Evolutionary conservation across 31 red algal genomes (phyloP), one percentile per base, ranked within the genome.

Genomic region (Porphyra umbilicalis): DNA sequence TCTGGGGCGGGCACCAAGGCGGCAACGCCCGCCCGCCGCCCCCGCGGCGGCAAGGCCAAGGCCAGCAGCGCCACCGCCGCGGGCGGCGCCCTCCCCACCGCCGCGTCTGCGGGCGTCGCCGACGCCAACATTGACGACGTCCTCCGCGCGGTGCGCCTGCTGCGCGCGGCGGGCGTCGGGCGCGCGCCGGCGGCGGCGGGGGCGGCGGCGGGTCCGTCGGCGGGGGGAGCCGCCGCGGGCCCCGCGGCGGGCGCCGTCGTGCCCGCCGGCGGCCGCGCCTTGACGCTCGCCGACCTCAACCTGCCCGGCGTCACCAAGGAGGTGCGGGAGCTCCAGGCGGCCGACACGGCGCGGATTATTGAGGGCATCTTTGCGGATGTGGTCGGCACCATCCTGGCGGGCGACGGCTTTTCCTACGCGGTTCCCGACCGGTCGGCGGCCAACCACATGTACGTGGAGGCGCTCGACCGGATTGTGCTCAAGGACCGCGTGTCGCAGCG

Each of bases 381-480:
- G 29, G 90, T 83, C 13, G 35, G 78, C 33, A 84, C 85, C 36
- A 90, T 96, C 34, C 33, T 92, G 76, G 82, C 84, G 18, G 94
- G 94, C 3, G 57, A 89, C 33, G 94, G 94, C 36, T 89, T 92
- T 32, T 79, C 80, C 25, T 96, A 92, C 75, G 85, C 87, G 30
- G 88, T 96, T 35, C 94, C 94, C 8, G 87, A 85, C 34, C 36
- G 94, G n/a, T 90, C 84, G 6, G 88, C 94, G 32, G 83, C 87
- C 79, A 97, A 97, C 76, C 94, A 97, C 79, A 74, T 91, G 39
- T 97, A 97, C 82, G 84, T 97, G 32, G 88, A 87, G 46, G 94
- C 93, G 80, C 85, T 97, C 4, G 94, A 97, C 75, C 87, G 94
- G 16, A 97, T 97, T 80, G 94, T 97, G 31, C 81, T 97, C 79